phyloP scores from a whole-genome alignment of 2,329 filamentous ascomycete species.

The Fusarium globosum region DNA sequence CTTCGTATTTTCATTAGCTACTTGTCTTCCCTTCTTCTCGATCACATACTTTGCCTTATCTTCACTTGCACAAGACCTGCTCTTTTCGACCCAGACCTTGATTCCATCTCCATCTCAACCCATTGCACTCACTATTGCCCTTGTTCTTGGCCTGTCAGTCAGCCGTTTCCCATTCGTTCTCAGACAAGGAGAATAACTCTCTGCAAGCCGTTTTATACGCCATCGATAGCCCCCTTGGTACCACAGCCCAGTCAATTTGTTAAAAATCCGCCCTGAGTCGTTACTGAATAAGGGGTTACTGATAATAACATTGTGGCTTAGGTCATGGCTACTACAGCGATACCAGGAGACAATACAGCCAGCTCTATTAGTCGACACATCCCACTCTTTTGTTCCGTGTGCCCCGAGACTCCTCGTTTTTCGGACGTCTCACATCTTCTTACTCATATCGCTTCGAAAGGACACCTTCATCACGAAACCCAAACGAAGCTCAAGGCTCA shows the following conservation, averaged over 20 bases:
- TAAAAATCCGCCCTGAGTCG: background rate
- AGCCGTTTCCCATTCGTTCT: conserved; percentile 44
- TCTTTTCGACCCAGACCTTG: conserved; percentile 38
- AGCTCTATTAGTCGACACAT: conserved; percentile 56
- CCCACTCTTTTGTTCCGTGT: conserved; percentile 84
- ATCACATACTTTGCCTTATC: conserved; percentile 12
- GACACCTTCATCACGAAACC: conserved; percentile 87
- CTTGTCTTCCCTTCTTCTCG: conserved; percentile 32
- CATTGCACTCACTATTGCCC: conserved; percentile 23
- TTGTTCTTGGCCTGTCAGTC: conserved; percentile 31
- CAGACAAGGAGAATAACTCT: conserved; percentile 1
- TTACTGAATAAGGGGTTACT: conserved; percentile 23
- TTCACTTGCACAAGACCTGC: conserved; percentile 32
- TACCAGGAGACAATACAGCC: conserved; percentile 32
- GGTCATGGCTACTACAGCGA: conserved; percentile 53
- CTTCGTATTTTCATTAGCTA: conserved; percentile 3
- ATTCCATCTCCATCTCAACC: conserved; percentile 31
- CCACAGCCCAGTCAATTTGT: background rate
- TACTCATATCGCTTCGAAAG: conserved; percentile 92
- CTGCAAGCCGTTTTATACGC: conserved; percentile 4
- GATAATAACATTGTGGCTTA: conserved; percentile 37
- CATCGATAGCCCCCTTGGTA: background rate
- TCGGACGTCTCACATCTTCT: conserved; percentile 92
- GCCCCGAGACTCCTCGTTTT: conserved; percentile 81
- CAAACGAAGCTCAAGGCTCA: conserved; percentile 80